Percentiles rank a stretch among this genome's conserved stretches.
Conservation (phyloP, 306 rosid species). For the Trifolium subterraneum region DNA sequence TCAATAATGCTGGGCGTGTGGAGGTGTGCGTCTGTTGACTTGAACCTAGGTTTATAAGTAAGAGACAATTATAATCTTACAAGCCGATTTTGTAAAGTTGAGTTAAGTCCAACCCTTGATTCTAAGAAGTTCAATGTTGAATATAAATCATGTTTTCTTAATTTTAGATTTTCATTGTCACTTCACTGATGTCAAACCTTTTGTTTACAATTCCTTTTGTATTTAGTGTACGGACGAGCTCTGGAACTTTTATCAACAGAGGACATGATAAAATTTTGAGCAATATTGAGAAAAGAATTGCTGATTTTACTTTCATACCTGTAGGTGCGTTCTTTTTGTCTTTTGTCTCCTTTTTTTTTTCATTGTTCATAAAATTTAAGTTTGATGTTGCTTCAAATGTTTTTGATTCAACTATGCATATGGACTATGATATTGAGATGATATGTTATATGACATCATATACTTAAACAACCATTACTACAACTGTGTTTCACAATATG, state of each 20-base stretch:
- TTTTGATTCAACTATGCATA: too few relatives aligned
- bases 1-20: too few relatives aligned
- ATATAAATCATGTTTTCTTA: constrained; percentile 26
- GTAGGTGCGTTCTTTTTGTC: constrained; percentile 57
- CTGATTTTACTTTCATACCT: constrained; percentile 86
- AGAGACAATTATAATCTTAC: too few relatives aligned
- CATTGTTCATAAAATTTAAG: background rate
- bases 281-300: constrained; percentile 79
- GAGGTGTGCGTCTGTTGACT: too few relatives aligned
- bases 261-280: constrained; percentile 77
- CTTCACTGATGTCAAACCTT: constrained; percentile 8
- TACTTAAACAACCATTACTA: background rate
- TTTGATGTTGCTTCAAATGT: too few relatives aligned
- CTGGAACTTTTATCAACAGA: constrained; percentile 80
- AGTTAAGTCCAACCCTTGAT: too few relatives aligned
- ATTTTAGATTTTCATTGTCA: too few relatives aligned
- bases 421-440: too few relatives aligned
- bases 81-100: too few relatives aligned
- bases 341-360: background rate
- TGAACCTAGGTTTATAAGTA: too few relatives aligned
- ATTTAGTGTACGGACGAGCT: constrained; percentile 84
- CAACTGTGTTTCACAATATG: constrained; percentile 31
- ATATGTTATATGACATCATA: too few relatives aligned
- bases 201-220: constrained; percentile 7
- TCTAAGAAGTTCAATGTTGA: constrained; percentile 15